Evolutionary conservation across 106 monocot species (phyloP), one percentile per base, ranked within the genome.

Genomic region (Dendrobium chrysotoxum): DNA sequence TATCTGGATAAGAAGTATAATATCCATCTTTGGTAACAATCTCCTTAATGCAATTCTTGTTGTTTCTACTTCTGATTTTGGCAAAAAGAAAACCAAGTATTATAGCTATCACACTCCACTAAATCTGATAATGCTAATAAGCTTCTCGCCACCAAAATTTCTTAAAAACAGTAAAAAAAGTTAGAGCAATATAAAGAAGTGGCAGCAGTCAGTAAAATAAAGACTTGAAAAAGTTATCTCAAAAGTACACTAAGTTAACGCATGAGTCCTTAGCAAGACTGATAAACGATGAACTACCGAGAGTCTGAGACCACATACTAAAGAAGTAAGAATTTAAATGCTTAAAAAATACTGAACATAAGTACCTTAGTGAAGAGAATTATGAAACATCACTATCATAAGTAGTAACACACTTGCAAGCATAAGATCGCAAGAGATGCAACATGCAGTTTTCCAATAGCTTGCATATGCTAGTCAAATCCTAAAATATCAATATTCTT

Each of bases 311-410:
- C 21, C 75, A 75, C 6, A 75, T 75, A 25, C 46, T 16, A 28
- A 47, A 76, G 20, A 74, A 42, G 41, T 76, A 18, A 47, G 40
- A 25, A 76, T 28, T 26, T 12, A 44, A 46, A 46, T 76, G 44
- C 76, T 25, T 76, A 3, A 76, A 47, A 76, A 13, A 7, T 45
- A 44, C 8, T 10, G 35, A 42, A 42, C 21, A 74, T 76, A 47
- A 76, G 46, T 76, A 76, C 76, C 76, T 76, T 47, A 76, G 12
- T 28, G 74, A 74, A 20, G 74, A 12, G 47, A 41, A 47, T 16
- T 25, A 76, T 25, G 76, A 76, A 76, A 17, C 46, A 1, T 46
- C 46, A 12, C 46, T 46, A 76, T 76, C 46, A 76, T 40, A 74
- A 41, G 35, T 41, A 42, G 46, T 26, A 76, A 20, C 3, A 44